These are phyloP conservation scores for Pseudocercospora vitis DNA, from an alignment of 2,329 filamentous ascomycete genomes.

Conservation along the genomic window DNA sequence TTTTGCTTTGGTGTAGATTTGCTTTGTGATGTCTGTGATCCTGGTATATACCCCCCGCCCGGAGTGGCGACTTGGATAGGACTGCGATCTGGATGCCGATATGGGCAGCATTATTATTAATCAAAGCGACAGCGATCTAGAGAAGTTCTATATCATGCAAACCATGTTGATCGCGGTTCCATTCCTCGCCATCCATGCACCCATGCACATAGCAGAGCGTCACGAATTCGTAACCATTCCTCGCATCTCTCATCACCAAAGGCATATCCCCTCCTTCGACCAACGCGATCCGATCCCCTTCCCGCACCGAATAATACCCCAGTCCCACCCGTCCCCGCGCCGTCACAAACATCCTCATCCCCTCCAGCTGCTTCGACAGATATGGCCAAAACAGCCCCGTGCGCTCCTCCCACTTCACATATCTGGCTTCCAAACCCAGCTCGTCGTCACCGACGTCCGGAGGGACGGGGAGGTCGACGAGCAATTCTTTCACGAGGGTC, in stretches of 20 bases:
- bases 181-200: neutral
- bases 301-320: neutral
- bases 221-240: neutral
- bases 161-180: neutral
- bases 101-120: no score
- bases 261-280: neutral
- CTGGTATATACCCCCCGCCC: conserved; percentile 1
- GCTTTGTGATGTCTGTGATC: no score
- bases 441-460: neutral
- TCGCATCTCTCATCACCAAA: neutral
- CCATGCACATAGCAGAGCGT: neutral
- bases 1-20: no score
- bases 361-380: neutral
- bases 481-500: neutral
- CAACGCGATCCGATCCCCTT: neutral
- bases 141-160: neutral
- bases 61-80: neutral
- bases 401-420: neutral
- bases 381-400: neutral
- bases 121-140: neutral
- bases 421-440: neutral
- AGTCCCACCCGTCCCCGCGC: neutral
- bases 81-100: no score
- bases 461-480: neutral
- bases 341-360: neutral